Evolutionary conservation across 495 filamentous ascomycete species (phyloP).

Genomic region (Pseudomonodictys pantanalensis): DNA sequence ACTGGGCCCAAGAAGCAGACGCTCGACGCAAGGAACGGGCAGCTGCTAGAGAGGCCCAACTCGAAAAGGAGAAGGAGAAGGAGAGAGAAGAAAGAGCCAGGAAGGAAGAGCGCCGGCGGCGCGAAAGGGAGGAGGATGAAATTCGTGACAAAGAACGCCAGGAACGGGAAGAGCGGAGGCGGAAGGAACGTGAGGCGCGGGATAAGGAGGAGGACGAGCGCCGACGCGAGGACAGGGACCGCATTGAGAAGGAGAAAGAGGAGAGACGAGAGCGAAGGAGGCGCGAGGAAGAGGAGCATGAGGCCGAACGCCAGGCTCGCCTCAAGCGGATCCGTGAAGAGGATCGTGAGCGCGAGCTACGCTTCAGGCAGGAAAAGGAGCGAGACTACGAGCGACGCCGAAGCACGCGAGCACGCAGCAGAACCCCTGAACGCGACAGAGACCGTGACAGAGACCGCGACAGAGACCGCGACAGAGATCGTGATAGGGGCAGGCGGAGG

Average conservation of each 20-base stretch:
- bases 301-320: conserved; percentile 14
- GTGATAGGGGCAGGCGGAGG: conserved; percentile 28
- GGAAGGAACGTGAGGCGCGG: conserved; percentile 36
- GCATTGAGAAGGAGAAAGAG: conserved; percentile 26
- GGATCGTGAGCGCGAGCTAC: conserved; percentile 38
- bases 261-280: conserved; percentile 27
- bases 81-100: conserved; percentile 66
- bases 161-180: conserved; percentile 41
- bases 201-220: conserved; percentile 33
- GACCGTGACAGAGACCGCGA: conserved; percentile 34
- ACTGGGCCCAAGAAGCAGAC: conserved; percentile 72
- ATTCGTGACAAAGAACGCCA: conserved; percentile 61
- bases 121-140: conserved; percentile 49
- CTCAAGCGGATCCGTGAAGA: conserved; percentile 13
- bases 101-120: conserved; percentile 54
- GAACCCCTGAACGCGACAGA: conserved; percentile 31
- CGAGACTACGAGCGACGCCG: conserved; percentile 42
- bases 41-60: conserved; percentile 60
- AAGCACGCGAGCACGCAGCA: conserved; percentile 22
- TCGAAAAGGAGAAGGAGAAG: conserved; percentile 58
- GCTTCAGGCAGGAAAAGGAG: conserved; percentile 40
- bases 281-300: conserved; percentile 13
- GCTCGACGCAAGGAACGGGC: conserved; percentile 63
- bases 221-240: conserved; percentile 24
- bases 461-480: conserved; percentile 34